These are phyloP conservation scores for Cryptococcus maquisensis DNA, from an alignment of 1,284 basidiomycete species.

Conservation along the genomic window DNA sequence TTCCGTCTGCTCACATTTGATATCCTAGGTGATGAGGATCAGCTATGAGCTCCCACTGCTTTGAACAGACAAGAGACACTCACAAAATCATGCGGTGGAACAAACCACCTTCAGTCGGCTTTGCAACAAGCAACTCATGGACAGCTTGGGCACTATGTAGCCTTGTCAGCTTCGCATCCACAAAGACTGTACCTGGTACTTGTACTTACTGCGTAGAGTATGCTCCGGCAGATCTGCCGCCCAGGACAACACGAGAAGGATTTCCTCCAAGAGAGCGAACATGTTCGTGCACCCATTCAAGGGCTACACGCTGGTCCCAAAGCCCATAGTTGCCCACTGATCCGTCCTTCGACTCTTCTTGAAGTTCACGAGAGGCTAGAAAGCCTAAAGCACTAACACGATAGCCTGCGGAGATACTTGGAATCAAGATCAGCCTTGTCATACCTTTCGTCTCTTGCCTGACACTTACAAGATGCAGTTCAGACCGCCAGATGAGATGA, in stretches of 20 bases:
- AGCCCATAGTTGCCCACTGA: conserved; percentile 24
- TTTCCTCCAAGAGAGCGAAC: conserved; percentile 36
- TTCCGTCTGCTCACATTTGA: too few species aligned
- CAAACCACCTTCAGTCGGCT: conserved; percentile 5
- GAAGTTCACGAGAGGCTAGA: conserved; percentile 3
- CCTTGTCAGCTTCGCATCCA: neutral
- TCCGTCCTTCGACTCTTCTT: conserved; percentile 5
- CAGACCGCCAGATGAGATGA: too few species aligned
- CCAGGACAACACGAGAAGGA: conserved; percentile 32
- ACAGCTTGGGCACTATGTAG: neutral
- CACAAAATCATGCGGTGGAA: conserved; percentile 10
- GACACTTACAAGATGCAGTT: too few species aligned
- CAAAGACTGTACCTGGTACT: too few species aligned
- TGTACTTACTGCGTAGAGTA: conserved; percentile 26
- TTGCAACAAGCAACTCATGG: conserved; percentile 4
- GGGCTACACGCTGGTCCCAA: conserved; percentile 25
- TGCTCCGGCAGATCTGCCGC: conserved; percentile 40
- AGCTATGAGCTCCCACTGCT: too few species aligned
- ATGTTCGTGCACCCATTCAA: conserved; percentile 33
- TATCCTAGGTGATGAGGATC: too few species aligned
- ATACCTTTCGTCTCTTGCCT: too few species aligned
- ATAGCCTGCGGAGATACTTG: neutral
- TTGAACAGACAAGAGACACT: neutral
- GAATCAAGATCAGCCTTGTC: too few species aligned
- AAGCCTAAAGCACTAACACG: conserved; percentile 8